A percentile compares a stretch with the other conserved stretches of the same genome.
phyloP scores from a whole-genome alignment of 352 stramenopile species.

The Globisporangium polare region DNA sequence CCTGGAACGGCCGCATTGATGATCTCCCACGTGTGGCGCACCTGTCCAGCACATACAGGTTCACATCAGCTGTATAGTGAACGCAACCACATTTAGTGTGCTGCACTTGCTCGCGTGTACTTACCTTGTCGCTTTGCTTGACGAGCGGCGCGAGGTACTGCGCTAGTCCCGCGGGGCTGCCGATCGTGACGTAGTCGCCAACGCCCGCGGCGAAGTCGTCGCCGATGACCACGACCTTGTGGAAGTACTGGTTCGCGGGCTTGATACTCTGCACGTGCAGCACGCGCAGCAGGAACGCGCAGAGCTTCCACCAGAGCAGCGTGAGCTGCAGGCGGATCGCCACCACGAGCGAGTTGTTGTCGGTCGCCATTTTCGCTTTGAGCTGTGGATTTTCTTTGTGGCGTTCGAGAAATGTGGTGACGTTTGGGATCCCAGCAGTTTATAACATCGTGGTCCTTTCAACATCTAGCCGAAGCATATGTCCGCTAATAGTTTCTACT shows the following conservation, averaged over 20 bases:
- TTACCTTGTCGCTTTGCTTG: conserved; percentile 53
- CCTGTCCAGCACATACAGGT: conserved; percentile 24
- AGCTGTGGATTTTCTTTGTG: not conserved
- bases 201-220: conserved; percentile 81
- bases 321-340: conserved; percentile 48
- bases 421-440: not conserved
- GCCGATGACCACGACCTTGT: conserved; percentile 82
- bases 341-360: conserved; percentile 23
- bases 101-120: not conserved
- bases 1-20: conserved; percentile 70
- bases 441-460: no score
- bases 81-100: no score
- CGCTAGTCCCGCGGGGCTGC: conserved; percentile 39
- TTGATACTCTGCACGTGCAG: conserved; percentile 45
- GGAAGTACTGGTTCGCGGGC: conserved; percentile 58
- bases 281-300: conserved; percentile 41
- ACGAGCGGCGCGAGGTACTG: conserved; percentile 53
- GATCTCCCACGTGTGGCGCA: conserved; percentile 78
- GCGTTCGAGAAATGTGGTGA: not conserved
- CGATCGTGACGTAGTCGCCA: conserved; percentile 73
- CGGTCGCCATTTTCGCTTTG: not conserved
- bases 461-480: no score
- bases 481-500: no score
- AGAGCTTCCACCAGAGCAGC: conserved; percentile 70
- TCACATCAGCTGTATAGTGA: not conserved